Conservation (phyloP, 2,329 filamentous ascomycete species). For the Orbilia javanica region DNA sequence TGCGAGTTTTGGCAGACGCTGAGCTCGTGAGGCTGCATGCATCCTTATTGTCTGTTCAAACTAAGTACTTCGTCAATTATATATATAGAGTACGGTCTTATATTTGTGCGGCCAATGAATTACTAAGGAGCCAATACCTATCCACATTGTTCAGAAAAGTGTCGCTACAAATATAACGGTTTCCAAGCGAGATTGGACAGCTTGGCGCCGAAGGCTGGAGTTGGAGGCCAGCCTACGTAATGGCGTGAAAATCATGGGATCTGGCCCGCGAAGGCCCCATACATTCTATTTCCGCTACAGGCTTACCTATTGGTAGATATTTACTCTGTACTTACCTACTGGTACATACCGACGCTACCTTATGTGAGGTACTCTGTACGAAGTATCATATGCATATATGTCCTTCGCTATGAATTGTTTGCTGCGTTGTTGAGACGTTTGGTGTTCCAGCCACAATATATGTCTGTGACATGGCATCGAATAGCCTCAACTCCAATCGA, state of each 20-base stretch:
- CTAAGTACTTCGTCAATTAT: no score
- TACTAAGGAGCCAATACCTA: background rate
- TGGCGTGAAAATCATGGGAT: background rate
- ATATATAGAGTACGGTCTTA: no score
- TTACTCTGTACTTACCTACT: no score
- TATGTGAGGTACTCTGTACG: no score
- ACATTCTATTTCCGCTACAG: no score
- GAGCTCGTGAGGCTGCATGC: background rate
- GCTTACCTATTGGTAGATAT: no score
- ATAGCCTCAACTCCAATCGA: background rate
- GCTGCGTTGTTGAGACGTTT: conserved; percentile 2
- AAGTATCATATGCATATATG: no score
- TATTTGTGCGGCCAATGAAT: background rate
- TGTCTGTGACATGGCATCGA: background rate
- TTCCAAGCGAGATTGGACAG: conserved; percentile 30
- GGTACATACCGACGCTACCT: no score
- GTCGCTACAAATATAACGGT: conserved; percentile 24
- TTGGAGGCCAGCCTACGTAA: conserved; percentile 13
- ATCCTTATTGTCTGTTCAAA: no score
- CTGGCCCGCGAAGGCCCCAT: no score
- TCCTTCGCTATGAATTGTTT: no score
- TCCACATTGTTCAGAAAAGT: conserved; percentile 3
- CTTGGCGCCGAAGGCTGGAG: conserved; percentile 8
- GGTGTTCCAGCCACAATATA: background rate
- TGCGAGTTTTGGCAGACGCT: conserved; percentile 12